Evolutionary conservation across 139 green algal genomes (phyloP).

Genomic region (Diplosphaera chodatii): DNA sequence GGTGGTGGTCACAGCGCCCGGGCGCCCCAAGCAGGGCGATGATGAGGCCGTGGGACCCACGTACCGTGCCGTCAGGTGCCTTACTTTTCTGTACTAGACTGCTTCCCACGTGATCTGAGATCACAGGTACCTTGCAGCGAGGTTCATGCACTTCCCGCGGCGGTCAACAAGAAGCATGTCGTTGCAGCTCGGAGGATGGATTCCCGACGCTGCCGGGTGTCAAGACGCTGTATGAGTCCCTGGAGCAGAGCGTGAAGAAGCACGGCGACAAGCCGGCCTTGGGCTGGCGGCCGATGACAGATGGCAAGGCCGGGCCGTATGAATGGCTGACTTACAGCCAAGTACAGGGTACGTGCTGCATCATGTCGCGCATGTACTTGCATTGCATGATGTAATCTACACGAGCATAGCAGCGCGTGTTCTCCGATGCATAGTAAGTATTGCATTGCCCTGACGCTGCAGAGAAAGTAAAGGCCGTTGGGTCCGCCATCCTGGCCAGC

Average conservation of each 20-base stretch:
- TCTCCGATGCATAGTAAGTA: no score
- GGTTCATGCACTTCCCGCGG: no score
- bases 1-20: constrained; percentile 4
- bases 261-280: constrained; percentile 36
- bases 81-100: no score
- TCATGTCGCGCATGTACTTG: no score
- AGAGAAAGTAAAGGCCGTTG: constrained; percentile 26
- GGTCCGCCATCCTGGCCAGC: constrained; percentile 16
- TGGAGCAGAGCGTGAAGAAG: constrained; percentile 48
- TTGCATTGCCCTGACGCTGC: no score
- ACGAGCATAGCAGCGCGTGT: no score
- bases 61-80: constrained; percentile 12
- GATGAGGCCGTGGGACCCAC: constrained; percentile 13
- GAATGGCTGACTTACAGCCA: constrained; percentile 52
- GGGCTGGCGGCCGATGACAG: constrained; percentile 16
- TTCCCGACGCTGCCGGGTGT: constrained; percentile 40
- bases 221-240: constrained; percentile 72
- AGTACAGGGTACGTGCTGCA: constrained; percentile 29
- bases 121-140: no score
- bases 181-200: constrained; percentile 42
- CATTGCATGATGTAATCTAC: no score
- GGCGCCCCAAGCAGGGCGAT: constrained; percentile 10
- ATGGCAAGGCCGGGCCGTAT: constrained; percentile 32
- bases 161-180: no score
- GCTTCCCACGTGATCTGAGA: no score